Evolutionary conservation across 1,139 yeast genomes (phyloP).

Genomic region (Yueomyces sp.): DNA sequence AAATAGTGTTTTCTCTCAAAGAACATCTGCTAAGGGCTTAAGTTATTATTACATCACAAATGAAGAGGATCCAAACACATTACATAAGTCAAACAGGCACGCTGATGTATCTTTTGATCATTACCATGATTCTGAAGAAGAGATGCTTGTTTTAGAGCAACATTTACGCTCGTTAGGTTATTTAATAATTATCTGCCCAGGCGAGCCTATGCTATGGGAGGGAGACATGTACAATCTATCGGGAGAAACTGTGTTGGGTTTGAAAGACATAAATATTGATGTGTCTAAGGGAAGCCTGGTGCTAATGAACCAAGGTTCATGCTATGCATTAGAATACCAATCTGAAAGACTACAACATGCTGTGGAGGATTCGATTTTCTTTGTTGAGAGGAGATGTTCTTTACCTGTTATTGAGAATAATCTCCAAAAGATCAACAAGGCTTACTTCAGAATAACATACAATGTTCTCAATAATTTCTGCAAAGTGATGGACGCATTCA

Average conservation of each 20-base stretch:
- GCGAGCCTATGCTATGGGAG: constrained; percentile 85
- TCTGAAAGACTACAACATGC: constrained; percentile 37
- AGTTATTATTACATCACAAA: constrained; percentile 15
- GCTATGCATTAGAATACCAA: constrained; percentile 33
- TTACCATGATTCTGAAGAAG: constrained; percentile 27
- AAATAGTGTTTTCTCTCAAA: constrained; percentile 14
- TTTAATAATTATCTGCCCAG: constrained; percentile 63
- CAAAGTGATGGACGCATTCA: constrained; percentile 35
- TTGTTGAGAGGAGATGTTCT: constrained; percentile 56
- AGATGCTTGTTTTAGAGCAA: constrained; percentile 15
- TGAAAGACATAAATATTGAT: constrained; percentile 22
- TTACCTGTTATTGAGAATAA: constrained; percentile 66
- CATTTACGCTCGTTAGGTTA: constrained; percentile 36
- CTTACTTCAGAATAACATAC: constrained; percentile 58
- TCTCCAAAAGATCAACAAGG: constrained; percentile 50
- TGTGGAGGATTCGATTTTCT: constrained; percentile 40
- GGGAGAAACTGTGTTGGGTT: constrained; percentile 14
- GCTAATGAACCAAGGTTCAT: constrained; percentile 55
- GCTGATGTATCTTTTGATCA: constrained; percentile 5
- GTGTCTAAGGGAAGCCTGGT: constrained; percentile 61
- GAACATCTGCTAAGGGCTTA: constrained; percentile 14
- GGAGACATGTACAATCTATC: constrained; percentile 55
- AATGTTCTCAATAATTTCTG: constrained; percentile 55
- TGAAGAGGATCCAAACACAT: constrained; percentile 5
- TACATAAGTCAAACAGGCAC: constrained; percentile 1